Evolutionary conservation across 495 filamentous ascomycete species (phyloP).

Genomic region (Podospora comata): DNA sequence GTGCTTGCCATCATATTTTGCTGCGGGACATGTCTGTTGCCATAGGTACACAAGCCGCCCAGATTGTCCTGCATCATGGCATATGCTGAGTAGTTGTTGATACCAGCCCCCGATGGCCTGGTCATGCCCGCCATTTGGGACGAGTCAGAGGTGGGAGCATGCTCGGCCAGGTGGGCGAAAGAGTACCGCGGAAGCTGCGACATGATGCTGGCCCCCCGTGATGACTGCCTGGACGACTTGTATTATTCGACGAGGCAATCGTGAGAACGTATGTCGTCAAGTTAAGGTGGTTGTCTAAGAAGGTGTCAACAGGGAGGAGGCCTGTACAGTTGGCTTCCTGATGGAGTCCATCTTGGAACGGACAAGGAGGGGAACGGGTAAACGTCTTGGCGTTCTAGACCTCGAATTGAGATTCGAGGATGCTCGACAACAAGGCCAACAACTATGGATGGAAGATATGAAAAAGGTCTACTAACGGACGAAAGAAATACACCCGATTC

Average conservation of each 20-base stretch:
- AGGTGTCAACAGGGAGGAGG: slow-evolving; percentile 4
- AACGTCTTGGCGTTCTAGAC: neutral
- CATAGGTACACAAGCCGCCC: neutral
- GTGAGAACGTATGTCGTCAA: slow-evolving; percentile 6
- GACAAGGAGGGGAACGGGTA: neutral
- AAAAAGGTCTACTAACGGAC: neutral
- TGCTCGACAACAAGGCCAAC: neutral
- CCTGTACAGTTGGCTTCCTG: neutral
- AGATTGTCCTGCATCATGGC: neutral
- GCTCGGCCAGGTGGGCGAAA: neutral
- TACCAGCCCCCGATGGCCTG: neutral
- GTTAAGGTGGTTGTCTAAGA: slow-evolving; percentile 4
- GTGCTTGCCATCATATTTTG: neutral
- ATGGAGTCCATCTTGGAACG: slow-evolving; percentile 3
- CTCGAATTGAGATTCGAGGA: neutral
- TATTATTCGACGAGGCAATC: slow-evolving; percentile 1
- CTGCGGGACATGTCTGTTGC: neutral
- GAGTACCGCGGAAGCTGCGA: slow-evolving; percentile 18
- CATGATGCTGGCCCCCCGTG: slow-evolving; percentile 9
- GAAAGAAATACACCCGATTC: neutral
- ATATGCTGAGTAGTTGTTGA: neutral
- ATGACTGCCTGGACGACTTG: neutral
- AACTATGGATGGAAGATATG: neutral
- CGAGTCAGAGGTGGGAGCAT: neutral
- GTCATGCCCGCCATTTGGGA: neutral